Conservation (phyloP, 1,284 basidiomycete genomes). For the Leucoagaricus sp. region DNA sequence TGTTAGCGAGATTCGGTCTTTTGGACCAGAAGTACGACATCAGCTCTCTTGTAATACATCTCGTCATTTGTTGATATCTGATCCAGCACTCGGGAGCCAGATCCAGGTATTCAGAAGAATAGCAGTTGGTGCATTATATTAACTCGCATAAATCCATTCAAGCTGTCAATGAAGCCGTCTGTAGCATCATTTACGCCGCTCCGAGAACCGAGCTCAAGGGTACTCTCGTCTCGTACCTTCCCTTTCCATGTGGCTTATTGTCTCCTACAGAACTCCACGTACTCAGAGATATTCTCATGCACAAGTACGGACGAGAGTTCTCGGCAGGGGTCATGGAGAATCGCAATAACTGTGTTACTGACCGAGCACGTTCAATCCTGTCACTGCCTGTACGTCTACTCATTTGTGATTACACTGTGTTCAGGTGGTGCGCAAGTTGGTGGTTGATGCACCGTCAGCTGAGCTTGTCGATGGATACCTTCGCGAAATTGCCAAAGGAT, state of each 20-base stretch:
- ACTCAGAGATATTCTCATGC: slow-evolving; percentile 91
- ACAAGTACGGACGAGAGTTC: slow-evolving; percentile 89
- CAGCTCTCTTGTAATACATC: not conserved
- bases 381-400: slow-evolving; percentile 4
- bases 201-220: slow-evolving; percentile 91
- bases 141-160: not conserved
- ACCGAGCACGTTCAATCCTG: slow-evolving; percentile 55
- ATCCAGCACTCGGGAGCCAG: slow-evolving; percentile 75
- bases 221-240: slow-evolving; percentile 25
- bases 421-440: slow-evolving; percentile 74
- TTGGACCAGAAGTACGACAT: slow-evolving; percentile 78
- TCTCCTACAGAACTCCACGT: slow-evolving; percentile 76
- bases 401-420: slow-evolving; percentile 9
- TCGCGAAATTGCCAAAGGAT: slow-evolving; percentile 85
- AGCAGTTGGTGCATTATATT: not conserved
- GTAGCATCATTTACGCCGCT: slow-evolving; percentile 86
- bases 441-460: slow-evolving; percentile 65
- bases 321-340: slow-evolving; percentile 83
- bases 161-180: slow-evolving; percentile 42
- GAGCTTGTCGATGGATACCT: slow-evolving; percentile 88
- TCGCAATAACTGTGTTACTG: slow-evolving; percentile 74
- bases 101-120: slow-evolving; percentile 64
- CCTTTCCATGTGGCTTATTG: not conserved
- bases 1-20: slow-evolving; percentile 91
- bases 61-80: slow-evolving; percentile 13